Percentiles rank a stretch among this genome's conserved stretches.
Conservation (phyloP, 129 eudicot genomes). For the Escallonia herrerae region DNA sequence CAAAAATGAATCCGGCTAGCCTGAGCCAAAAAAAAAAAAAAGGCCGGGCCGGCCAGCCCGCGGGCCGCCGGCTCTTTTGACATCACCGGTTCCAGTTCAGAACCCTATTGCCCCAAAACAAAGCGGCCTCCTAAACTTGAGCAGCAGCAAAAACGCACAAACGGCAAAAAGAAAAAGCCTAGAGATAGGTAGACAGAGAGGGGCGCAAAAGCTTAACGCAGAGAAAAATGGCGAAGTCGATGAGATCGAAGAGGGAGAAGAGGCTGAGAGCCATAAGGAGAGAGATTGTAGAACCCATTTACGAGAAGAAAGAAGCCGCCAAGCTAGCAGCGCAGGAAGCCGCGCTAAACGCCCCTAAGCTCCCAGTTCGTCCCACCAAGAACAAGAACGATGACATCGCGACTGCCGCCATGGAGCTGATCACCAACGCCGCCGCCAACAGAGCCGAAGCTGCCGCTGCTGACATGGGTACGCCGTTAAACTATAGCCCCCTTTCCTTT, state of each 20-base stretch:
- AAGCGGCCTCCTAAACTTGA: too few relatives aligned
- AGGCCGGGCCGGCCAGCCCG: too few relatives aligned
- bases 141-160: not conserved
- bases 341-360: conserved; percentile 84
- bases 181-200: not conserved
- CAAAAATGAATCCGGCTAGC: too few relatives aligned
- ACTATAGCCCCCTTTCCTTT: too few relatives aligned
- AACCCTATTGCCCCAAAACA: too few relatives aligned
- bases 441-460: not conserved
- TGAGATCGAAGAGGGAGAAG: conserved; percentile 85
- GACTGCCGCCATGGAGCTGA: not conserved
- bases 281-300: conserved; percentile 68
- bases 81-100: too few relatives aligned
- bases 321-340: conserved; percentile 74
- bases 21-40: too few relatives aligned
- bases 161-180: not conserved
- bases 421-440: not conserved
- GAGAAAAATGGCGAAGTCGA: conserved; percentile 74
- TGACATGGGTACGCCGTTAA: conserved; percentile 27
- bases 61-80: too few relatives aligned
- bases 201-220: not conserved
- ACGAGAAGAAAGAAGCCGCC: conserved; percentile 70
- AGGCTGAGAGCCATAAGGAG: conserved; percentile 72
- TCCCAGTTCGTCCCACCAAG: conserved; percentile 52
- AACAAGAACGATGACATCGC: not conserved